These are phyloP conservation scores for Hansenula lynferdii DNA, from an alignment of 1,139 yeast genomes.

Conservation along the genomic window DNA sequence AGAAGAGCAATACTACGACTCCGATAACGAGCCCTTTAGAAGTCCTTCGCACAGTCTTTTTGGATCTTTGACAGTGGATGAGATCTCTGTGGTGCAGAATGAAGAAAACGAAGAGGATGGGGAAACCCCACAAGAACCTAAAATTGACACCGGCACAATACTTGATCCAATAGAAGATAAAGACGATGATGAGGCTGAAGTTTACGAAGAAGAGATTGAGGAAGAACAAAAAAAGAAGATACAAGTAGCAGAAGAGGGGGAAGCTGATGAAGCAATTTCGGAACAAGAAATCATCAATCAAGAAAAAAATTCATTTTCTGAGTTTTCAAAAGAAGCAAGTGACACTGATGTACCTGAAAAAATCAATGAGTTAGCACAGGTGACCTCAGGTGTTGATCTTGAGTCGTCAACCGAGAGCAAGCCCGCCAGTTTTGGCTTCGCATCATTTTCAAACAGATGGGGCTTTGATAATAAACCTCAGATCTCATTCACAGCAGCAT, in stretches of 20 bases:
- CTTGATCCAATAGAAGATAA: not conserved
- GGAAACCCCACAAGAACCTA: not conserved
- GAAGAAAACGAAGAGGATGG: not conserved
- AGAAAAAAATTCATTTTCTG: too few relatives aligned
- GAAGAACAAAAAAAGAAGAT: not conserved
- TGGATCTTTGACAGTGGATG: constrained; percentile 13
- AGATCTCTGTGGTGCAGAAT: constrained; percentile 3
- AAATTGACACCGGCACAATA: not conserved
- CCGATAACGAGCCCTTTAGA: constrained; percentile 19
- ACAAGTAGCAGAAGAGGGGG: not conserved
- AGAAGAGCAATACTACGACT: constrained; percentile 19
- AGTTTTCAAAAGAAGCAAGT: too few relatives aligned
- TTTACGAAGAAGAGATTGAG: too few relatives aligned
- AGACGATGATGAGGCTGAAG: too few relatives aligned
- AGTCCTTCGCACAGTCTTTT: constrained; percentile 21
- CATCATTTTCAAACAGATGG: not conserved
- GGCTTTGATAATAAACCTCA: not conserved
- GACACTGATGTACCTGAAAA: too few relatives aligned
- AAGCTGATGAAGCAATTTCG: too few relatives aligned
- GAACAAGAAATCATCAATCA: too few relatives aligned
- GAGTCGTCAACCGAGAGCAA: not conserved
- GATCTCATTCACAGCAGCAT: not conserved
- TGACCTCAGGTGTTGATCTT: not conserved
- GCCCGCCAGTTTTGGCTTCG: not conserved
- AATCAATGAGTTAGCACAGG: not conserved